Evolutionary conservation across 768 basidiomycete species (phyloP), one percentile per base, ranked within the genome.

Genomic region (Suillus cothurnatus): DNA sequence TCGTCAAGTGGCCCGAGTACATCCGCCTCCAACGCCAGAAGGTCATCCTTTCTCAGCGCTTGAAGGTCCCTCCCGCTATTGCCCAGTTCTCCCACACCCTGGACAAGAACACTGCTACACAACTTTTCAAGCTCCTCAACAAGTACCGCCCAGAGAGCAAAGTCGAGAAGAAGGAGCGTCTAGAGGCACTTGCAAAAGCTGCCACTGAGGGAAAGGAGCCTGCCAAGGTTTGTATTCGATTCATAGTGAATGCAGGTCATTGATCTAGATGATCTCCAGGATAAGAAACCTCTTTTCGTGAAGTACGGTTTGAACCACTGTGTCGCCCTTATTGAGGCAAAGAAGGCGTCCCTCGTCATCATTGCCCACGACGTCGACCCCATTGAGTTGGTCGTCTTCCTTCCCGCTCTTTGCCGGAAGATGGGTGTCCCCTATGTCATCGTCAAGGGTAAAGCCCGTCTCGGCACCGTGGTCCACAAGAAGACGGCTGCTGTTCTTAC

Each of bases 1-100:
- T 98, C 83, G 93, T 98, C 82, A 98, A 97, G 80, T 99, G 97
- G 97, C 97, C 97, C 71, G 94, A 96, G 83, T 99, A 99, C 76
- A 88, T 99, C 71, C 94, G 95, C 75, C 91, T 99, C 55, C 97
- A 99, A 77, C 90, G 97, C 77, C 95, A 98, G 81, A 98, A 98
- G 84, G 94, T 98, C 74, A 97, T 99, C 81, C 90, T 99, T 66
- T 84, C 93, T 86, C 95, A 98, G 82, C 94, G 97, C 73, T 85
- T 99, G 72, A 99, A 99, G 87, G 95, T 97, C 32, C 97, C 97
- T 70, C 97, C 97, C 47, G 94, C 97, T 71, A 96, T 99, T 72
- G 93, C 95, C 57, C 97, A 99, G 79, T 98, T 99, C 86, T 88
- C 90, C n/a, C 86, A 91, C 87, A 95, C 95, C 53, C 85, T 99